Evolutionary conservation across 129 eudicot genomes (phyloP), one percentile per base, ranked within the genome.

Genomic region (Ambrosia artemisiifolia): DNA sequence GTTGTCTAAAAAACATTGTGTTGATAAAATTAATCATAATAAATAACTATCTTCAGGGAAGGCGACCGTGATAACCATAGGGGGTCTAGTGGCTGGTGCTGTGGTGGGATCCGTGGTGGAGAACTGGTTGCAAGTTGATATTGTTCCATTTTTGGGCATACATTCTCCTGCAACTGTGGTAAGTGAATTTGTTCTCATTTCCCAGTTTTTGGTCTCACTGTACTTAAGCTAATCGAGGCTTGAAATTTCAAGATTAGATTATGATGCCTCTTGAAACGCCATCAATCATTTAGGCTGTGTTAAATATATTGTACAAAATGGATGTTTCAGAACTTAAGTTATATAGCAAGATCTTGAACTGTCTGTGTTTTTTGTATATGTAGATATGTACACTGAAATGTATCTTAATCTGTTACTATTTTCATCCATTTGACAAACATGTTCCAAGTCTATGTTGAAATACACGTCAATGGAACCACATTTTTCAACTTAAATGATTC

Each of bases 91-190:
- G 59, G 96, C 89, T 43, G 98, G 98, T 76, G 98, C 96, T 20
- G 96, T 88, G 46, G 96, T 90, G 67, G 98, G 98, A n/a, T 94
- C 98, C 17, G 98, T 85, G 19, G 96, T 94, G 62, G 98, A 94
- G 70, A 94, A 73, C 75, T 94, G 95, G 98, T 85, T 94, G 86
- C 98, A 94, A 83, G 98, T 94, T 69, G 98, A 94, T 75, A 90
- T 94, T 19, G 97, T 94, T 38, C 97, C 98, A 32, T 88, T 94
- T 65, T 82, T 90, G 40, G 97, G 98, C 53, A 70, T 94, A 77
- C 91, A 86, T 81, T 74, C 92, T 38, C 98, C 98, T 56, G 95
- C 91, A 64, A 88, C 92, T 3, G 90, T 90, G 69, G 91, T 94
- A 63, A 84, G 93, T 65, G 98, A 90, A 81, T 94, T 94, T 78